These are phyloP conservation scores for Tulasnella sp. DNA, from an alignment of 768 basidiomycete genomes.

Conservation along the genomic window DNA sequence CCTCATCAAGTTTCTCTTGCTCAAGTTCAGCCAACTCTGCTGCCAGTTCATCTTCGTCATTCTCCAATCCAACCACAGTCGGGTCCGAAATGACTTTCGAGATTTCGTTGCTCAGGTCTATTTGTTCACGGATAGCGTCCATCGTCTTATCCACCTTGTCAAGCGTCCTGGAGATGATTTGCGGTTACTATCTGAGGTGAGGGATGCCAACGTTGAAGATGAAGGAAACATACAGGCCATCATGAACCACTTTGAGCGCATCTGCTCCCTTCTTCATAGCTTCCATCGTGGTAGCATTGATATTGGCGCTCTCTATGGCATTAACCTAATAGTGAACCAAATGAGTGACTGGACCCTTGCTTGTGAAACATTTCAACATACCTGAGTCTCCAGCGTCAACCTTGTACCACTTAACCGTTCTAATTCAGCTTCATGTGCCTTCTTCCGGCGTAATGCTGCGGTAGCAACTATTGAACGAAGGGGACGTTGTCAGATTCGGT, in stretches of 20 bases:
- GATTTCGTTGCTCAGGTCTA: constrained; percentile 86
- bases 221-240: constrained; percentile 55
- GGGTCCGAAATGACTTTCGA: constrained; percentile 76
- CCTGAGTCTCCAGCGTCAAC: constrained; percentile 86
- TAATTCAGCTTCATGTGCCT: constrained; percentile 72
- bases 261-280: constrained; percentile 94
- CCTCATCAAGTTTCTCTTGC: constrained; percentile 74
- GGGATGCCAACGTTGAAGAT: not conserved
- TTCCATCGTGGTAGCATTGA: constrained; percentile 93
- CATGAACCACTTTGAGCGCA: constrained; percentile 81
- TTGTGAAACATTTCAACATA: constrained; percentile 15
- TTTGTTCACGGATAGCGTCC: constrained; percentile 76
- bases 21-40: constrained; percentile 77
- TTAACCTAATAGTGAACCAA: constrained; percentile 40
- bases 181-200: too few relatives aligned
- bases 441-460: constrained; percentile 86
- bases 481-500: not conserved
- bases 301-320: constrained; percentile 91
- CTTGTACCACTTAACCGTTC: constrained; percentile 74
- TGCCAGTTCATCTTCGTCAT: constrained; percentile 71
- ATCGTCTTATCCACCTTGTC: constrained; percentile 86
- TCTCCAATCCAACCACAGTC: constrained; percentile 36
- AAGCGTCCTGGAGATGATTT: constrained; percentile 60
- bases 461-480: constrained; percentile 50
- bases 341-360: not conserved